These are phyloP conservation scores for Rhodosporidiobolus odoratus DNA, from an alignment of 768 basidiomycete genomes.

Conservation along the genomic window DNA sequence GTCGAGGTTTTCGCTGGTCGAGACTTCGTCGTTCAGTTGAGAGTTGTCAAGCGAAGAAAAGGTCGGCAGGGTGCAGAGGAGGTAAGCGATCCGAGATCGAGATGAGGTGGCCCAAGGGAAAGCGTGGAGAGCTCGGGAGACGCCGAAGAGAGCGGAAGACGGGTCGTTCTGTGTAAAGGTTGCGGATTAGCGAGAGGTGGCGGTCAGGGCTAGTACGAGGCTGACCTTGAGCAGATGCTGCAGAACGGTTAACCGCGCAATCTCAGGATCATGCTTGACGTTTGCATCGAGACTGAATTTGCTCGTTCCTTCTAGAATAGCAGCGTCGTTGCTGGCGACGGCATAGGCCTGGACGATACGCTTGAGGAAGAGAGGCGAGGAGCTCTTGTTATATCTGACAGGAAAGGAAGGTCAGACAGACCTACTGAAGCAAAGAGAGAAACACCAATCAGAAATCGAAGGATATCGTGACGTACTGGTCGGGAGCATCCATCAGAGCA, in stretches of 20 bases:
- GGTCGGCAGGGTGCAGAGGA: slow-evolving; percentile 15
- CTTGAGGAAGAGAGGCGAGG: slow-evolving; percentile 30
- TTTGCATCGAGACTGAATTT: not conserved
- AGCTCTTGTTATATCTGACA: not conserved
- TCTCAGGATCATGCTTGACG: slow-evolving; percentile 28
- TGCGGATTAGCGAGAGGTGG: not conserved
- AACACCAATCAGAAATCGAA: not conserved
- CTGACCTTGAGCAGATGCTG: slow-evolving; percentile 21
- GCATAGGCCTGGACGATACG: slow-evolving; percentile 22
- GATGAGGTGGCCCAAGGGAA: slow-evolving; percentile 22
- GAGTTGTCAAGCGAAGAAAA: not conserved
- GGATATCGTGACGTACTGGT: slow-evolving; percentile 14
- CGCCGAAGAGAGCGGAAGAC: slow-evolving; percentile 5
- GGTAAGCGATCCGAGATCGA: slow-evolving; percentile 14
- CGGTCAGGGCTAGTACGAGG: not conserved
- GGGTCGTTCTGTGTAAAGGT: slow-evolving; percentile 1
- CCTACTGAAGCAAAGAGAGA: too few relatives aligned
- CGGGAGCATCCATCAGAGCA: slow-evolving; percentile 24
- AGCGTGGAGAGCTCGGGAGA: slow-evolving; percentile 25
- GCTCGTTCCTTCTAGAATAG: slow-evolving; percentile 5
- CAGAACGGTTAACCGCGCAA: slow-evolving; percentile 7
- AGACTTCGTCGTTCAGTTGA: not conserved
- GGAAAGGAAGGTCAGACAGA: too few relatives aligned
- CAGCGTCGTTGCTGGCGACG: slow-evolving; percentile 22
- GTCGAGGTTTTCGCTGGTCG: slow-evolving; percentile 12